Base-by-base conservation (phyloP, 305 asterid species). In the Striga hermonthica region DNA sequence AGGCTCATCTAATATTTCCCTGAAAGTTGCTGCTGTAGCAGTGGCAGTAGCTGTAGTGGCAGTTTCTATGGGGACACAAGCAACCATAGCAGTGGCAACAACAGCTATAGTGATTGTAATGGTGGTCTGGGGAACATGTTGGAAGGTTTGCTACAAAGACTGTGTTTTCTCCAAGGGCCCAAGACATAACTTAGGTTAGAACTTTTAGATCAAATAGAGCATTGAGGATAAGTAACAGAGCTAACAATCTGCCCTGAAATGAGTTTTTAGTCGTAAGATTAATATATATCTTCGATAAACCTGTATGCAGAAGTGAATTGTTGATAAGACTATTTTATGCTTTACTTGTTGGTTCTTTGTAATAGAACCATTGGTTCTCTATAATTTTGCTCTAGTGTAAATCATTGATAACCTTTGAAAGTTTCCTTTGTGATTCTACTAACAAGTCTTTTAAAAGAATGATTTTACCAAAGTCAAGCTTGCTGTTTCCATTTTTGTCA, bases 181-280 rank as follows among this genome's bases (percentile, higher is more conserved):
- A 80, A 81, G 82, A 75, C 84, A 78, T 76, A 89, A 81, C 82
- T 84, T 91, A 84, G 96, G 98, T 91, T 83, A 76, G 95, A 81
- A 68, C 80, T 78, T 79, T 71, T 80, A 75, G 84, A 77, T 71
- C 77, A 76, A 78, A 71, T 70, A 45, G 70, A 72, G 45, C 71
- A 75, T 68, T 71, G 44, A 74, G 81, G 62, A 75, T 62, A 60
- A 71, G 57, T 67, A 28, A 67, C 49, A 72, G 71, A 70, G 56
- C 34, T 74, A 65, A 58, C 64, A 57, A 62, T 66, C 44, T 52
- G 56, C 71, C 50, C 43, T 49, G 57, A 67, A 57, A 53, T 66
- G 69, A 68, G 77, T 12, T 68, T 60, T 57, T 63, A 44, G 7
- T 58, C 65, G 22, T 37, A 57, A 65, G 72, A 63, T 0, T 22